phyloP scores from a whole-genome alignment of 371 early-diverging fungal genomes.

The Paraphysoderma sedebokerense region DNA sequence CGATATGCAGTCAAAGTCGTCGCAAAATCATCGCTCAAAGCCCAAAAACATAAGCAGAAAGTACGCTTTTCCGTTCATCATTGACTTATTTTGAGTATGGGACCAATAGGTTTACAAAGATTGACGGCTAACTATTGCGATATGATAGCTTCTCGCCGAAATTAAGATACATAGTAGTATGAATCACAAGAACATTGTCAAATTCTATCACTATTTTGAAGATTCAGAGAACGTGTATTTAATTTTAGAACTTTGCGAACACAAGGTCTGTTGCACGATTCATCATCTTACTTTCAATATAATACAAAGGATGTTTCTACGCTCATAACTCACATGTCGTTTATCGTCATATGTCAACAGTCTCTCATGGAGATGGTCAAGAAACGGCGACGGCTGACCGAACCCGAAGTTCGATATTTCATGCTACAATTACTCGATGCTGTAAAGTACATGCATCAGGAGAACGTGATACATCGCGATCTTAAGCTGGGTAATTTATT shows the following conservation, averaged over 20 bases:
- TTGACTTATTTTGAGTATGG: not conserved
- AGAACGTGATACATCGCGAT: slow-evolving; percentile 87
- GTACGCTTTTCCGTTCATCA: slow-evolving; percentile 9
- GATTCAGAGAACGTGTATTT: slow-evolving; percentile 80
- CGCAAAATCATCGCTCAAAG: slow-evolving; percentile 34
- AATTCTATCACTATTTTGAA: slow-evolving; percentile 69
- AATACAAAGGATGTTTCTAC: not conserved
- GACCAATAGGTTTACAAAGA: not conserved
- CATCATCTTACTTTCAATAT: not conserved
- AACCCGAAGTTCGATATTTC: slow-evolving; percentile 77
- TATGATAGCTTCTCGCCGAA: slow-evolving; percentile 52
- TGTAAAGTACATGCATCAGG: slow-evolving; percentile 68
- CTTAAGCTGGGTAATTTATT: slow-evolving; percentile 95
- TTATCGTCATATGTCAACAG: slow-evolving; percentile 14
- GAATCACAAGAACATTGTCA: slow-evolving; percentile 72
- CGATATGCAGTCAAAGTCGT: slow-evolving; percentile 68
- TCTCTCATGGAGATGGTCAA: slow-evolving; percentile 69
- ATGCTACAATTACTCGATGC: slow-evolving; percentile 71
- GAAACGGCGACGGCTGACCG: slow-evolving; percentile 56
- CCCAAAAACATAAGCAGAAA: slow-evolving; percentile 42
- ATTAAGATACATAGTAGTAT: slow-evolving; percentile 70
- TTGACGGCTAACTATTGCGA: slow-evolving; percentile 6
- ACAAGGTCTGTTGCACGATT: slow-evolving; percentile 42
- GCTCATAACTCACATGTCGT: not conserved
- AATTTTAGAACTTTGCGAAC: slow-evolving; percentile 87